Evolutionary conservation across 148 eudicot genomes (phyloP).

Genomic region (Diospyros kaki): DNA sequence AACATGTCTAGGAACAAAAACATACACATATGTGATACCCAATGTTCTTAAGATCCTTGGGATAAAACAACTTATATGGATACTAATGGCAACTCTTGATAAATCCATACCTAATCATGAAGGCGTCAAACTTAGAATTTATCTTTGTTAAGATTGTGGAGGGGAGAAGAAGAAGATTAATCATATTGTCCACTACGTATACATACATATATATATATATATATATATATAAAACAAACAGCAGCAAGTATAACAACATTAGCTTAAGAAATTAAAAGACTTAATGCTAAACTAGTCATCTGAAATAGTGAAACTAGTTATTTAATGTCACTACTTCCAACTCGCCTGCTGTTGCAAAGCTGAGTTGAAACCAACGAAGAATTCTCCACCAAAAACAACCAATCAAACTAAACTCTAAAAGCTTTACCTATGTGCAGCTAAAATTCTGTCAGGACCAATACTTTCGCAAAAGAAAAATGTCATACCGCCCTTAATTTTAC

Average conservation of each 20-base stretch:
- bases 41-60: background rate
- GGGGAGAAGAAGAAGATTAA: too few species aligned
- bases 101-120: too few species aligned
- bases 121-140: too few species aligned
- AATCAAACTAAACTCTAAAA: background rate
- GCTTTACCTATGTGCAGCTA: background rate
- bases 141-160: too few species aligned
- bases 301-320: background rate
- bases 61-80: background rate
- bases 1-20: background rate
- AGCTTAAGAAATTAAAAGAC: background rate
- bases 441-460: background rate
- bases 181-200: background rate
- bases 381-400: background rate
- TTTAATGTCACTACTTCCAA: background rate
- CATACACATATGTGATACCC: background rate
- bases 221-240: background rate
- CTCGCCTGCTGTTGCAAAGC: background rate
- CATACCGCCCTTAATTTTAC: too few species aligned
- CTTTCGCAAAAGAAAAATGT: too few species aligned
- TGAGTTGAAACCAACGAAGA: background rate
- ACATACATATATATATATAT: too few species aligned
- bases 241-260: background rate
- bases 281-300: background rate
- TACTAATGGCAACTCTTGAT: background rate